Conservation (phyloP, 768 basidiomycete species). For the Boletellus ananiceps region DNA sequence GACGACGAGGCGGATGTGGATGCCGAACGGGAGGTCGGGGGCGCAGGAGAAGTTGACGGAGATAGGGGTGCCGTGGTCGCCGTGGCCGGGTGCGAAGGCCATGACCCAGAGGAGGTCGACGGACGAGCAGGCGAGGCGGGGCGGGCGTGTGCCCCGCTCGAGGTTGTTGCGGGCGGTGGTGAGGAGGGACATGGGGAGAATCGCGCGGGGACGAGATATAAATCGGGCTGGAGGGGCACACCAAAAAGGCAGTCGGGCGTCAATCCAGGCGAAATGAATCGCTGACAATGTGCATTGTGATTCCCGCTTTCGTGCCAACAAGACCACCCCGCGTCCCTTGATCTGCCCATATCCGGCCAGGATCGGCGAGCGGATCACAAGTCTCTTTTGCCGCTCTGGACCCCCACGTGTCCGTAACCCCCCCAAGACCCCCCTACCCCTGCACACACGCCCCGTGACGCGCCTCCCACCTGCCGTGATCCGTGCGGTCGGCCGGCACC, state of each 20-base stretch:
- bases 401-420: constrained; percentile 2
- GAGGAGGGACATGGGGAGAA: constrained; percentile 8
- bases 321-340: constrained; percentile 20
- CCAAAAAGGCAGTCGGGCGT: constrained; percentile 9
- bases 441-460: constrained; percentile 38
- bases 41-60: constrained; percentile 48
- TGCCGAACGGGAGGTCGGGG: constrained; percentile 21
- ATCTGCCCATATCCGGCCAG: constrained; percentile 2
- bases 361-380: constrained; percentile 14
- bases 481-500: constrained; percentile 21
- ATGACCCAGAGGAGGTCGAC: constrained; percentile 59
- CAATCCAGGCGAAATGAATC: no score
- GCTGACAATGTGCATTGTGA: constrained; percentile 7
- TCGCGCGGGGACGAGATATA: constrained; percentile 15
- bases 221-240: constrained; percentile 16
- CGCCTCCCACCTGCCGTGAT: constrained; percentile 38
- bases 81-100: constrained; percentile 60
- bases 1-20: constrained; percentile 71
- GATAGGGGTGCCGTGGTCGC: constrained; percentile 58
- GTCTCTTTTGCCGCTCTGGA: not conserved
- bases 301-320: constrained; percentile 23
- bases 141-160: not conserved
- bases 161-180: constrained; percentile 13
- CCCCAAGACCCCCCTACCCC: not conserved
- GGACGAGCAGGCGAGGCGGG: constrained; percentile 41